Conservation (phyloP, 2,329 filamentous ascomycete genomes). For the Sarocladium oryzae region DNA sequence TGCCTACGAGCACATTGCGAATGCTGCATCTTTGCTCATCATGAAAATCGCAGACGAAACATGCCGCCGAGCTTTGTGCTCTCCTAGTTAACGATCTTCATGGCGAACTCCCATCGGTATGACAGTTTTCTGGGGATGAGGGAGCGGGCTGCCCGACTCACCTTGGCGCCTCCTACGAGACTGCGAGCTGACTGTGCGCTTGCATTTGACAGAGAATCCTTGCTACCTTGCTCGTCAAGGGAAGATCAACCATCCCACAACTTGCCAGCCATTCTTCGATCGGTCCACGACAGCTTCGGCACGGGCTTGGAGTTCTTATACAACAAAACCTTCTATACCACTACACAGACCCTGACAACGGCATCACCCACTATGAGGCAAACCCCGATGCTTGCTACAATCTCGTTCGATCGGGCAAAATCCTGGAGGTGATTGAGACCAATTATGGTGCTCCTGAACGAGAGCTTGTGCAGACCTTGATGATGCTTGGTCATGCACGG, state of each 20-base stretch:
- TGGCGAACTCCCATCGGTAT: constrained; percentile 86
- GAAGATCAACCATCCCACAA: constrained; percentile 65
- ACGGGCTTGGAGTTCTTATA: constrained; percentile 76
- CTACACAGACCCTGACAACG: constrained; percentile 55
- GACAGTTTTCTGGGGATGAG: constrained; percentile 9
- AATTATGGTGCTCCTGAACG: constrained; percentile 70
- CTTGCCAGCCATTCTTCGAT: constrained; percentile 68
- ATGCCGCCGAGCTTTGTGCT: constrained; percentile 80
- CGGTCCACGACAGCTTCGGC: constrained; percentile 66
- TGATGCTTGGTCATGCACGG: constrained; percentile 71
- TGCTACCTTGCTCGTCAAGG: constrained; percentile 67
- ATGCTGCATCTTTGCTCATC: background rate
- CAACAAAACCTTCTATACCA: constrained; percentile 84
- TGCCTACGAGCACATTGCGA: background rate
- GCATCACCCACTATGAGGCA: constrained; percentile 72
- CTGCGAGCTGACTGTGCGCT: background rate
- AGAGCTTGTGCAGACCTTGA: constrained; percentile 66
- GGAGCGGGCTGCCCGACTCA: background rate
- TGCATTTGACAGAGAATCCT: constrained; percentile 66
- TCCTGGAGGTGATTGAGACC: constrained; percentile 67
- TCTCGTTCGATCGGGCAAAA: constrained; percentile 73
- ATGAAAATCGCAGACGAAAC: constrained; percentile 48
- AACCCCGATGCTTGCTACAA: constrained; percentile 76
- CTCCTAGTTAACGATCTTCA: constrained; percentile 84
- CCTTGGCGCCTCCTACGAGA: background rate